Evolutionary conservation across 148 eudicot species (phyloP).

Genomic region (Drosera capensis): DNA sequence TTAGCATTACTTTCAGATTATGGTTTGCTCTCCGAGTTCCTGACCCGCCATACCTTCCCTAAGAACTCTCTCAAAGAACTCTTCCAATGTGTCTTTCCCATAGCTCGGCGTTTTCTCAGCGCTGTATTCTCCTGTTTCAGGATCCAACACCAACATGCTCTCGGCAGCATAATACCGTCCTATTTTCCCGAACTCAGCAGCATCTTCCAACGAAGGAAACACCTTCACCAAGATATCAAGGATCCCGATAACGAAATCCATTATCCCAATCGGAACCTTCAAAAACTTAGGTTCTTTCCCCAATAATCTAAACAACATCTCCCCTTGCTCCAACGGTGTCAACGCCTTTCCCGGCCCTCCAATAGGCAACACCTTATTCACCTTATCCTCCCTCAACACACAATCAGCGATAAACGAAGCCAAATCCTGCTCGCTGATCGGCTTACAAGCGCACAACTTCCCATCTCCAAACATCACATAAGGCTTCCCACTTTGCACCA

Average conservation of each 20-base stretch:
- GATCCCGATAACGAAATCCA: constrained; percentile 78
- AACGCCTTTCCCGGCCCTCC: constrained; percentile 89
- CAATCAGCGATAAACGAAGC: constrained; percentile 78
- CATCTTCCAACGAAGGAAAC: constrained; percentile 70
- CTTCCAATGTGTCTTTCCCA: constrained; percentile 83
- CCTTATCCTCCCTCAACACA: constrained; percentile 47
- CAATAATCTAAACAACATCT: constrained; percentile 49
- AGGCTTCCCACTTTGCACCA: constrained; percentile 88
- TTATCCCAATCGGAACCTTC: constrained; percentile 76
- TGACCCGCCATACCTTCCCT: constrained; percentile 89
- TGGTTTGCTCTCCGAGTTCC: constrained; percentile 84
- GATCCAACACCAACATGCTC: constrained; percentile 85
- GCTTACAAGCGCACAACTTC: constrained; percentile 84
- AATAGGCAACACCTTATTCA: constrained; percentile 61
- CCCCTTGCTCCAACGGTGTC: constrained; percentile 93
- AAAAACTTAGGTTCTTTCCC: constrained; percentile 73
- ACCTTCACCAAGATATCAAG: constrained; percentile 73
- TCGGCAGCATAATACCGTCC: constrained; percentile 97
- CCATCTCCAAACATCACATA: constrained; percentile 99
- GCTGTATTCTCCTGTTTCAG: constrained; percentile 62
- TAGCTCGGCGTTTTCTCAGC: constrained; percentile 79
- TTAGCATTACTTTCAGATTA: too few species aligned
- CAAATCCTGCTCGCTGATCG: constrained; percentile 78
- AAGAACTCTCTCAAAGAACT: constrained; percentile 63
- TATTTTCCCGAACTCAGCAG: constrained; percentile 86